Percentiles rank a stretch among this genome's conserved stretches.
These are phyloP conservation scores for Cucurbita argyrosperma DNA, from an alignment of 306 rosid genomes.

Conservation along the genomic window DNA sequence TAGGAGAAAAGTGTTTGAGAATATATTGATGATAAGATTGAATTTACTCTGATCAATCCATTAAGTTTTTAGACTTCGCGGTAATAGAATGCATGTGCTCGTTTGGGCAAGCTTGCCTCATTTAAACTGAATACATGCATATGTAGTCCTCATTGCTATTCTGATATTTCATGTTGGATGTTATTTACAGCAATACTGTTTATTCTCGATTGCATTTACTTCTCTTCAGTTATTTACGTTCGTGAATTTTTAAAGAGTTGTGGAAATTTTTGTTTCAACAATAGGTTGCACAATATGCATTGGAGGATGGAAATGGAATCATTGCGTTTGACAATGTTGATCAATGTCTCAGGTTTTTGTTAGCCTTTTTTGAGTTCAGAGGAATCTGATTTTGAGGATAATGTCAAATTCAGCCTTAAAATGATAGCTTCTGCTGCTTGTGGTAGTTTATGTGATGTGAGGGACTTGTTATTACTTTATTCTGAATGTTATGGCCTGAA, in stretches of 20 bases:
- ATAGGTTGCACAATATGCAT: constrained; percentile 84
- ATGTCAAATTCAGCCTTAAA: background rate
- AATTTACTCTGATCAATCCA: background rate
- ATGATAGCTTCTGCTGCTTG: background rate
- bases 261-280: constrained; percentile 12
- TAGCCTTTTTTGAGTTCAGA: background rate
- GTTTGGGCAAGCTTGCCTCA: background rate
- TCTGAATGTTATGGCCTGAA: background rate
- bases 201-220: background rate
- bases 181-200: background rate
- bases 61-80: background rate
- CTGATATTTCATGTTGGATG: background rate
- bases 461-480: background rate
- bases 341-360: constrained; percentile 58
- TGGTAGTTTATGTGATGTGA: background rate
- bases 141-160: background rate
- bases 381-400: background rate
- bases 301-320: constrained; percentile 61
- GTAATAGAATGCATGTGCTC: background rate
- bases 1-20: background rate
- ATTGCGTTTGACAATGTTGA: constrained; percentile 47
- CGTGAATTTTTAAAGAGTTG: background rate
- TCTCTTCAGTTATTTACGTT: background rate
- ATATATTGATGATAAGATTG: background rate
- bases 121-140: background rate